A percentile compares a stretch with the other conserved stretches of the same genome.
These are phyloP conservation scores for Aquilaria malaccensis DNA, from an alignment of 345 rosid genomes.

Conservation along the genomic window DNA sequence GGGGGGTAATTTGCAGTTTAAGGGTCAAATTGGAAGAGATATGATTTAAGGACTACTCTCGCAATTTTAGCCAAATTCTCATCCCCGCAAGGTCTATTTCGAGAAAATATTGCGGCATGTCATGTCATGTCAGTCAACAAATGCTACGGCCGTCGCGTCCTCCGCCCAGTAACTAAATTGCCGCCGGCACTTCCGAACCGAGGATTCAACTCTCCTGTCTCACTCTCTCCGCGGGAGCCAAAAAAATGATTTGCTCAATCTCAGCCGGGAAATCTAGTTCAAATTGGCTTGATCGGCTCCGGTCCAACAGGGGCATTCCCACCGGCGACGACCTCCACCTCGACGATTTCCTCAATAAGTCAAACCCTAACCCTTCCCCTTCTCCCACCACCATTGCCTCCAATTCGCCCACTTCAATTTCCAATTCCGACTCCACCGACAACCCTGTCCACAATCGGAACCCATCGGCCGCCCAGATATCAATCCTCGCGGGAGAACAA, in stretches of 20 bases:
- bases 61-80: too few relatives aligned
- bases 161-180: too few relatives aligned
- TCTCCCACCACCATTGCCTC: constrained; percentile 17
- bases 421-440: constrained; percentile 33
- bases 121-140: too few relatives aligned
- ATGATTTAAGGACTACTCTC: too few relatives aligned
- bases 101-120: too few relatives aligned
- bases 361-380: constrained; percentile 18
- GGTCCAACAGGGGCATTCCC: constrained; percentile 73
- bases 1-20: too few relatives aligned
- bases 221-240: background rate
- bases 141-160: too few relatives aligned
- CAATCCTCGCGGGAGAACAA: constrained; percentile 5
- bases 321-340: constrained; percentile 48
- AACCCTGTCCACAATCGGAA: constrained; percentile 13
- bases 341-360: constrained; percentile 49
- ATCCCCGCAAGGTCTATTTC: too few relatives aligned
- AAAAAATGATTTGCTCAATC: constrained; percentile 58
- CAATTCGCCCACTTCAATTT: constrained; percentile 29
- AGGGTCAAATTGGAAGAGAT: too few relatives aligned
- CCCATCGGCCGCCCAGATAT: constrained; percentile 10
- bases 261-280: constrained; percentile 47
- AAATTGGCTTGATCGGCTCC: constrained; percentile 86
- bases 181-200: too few relatives aligned
- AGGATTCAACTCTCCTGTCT: too few relatives aligned